Percentiles rank a stretch among this genome's conserved stretches.
phyloP scores from a whole-genome alignment of 75 land plant species.

The Adiantum capillusveneris region DNA sequence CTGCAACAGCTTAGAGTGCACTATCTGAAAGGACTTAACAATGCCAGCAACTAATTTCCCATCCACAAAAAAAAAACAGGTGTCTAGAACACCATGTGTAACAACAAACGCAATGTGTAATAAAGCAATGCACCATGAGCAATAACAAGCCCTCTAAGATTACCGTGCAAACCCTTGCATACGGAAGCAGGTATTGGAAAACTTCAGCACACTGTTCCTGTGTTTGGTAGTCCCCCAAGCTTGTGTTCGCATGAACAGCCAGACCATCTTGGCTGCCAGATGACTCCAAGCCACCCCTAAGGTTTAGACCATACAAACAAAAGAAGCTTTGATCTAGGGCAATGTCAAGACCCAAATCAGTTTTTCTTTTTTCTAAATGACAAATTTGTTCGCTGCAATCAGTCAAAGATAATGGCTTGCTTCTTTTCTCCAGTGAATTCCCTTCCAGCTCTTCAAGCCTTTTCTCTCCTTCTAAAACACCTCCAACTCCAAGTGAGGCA shows the following conservation, averaged over 20 bases:
- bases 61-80: too few species aligned
- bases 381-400: slow-evolving; percentile 15
- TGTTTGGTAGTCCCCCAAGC: slow-evolving; percentile 88
- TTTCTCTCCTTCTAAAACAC: background rate
- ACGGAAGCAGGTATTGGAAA: slow-evolving; percentile 82
- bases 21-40: too few species aligned
- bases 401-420: background rate
- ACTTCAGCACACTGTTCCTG: slow-evolving; percentile 98
- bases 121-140: too few species aligned
- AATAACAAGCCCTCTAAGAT: too few species aligned
- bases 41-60: too few species aligned
- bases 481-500: background rate
- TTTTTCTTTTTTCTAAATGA: slow-evolving; percentile 57
- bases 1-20: too few species aligned
- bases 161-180: slow-evolving; percentile 88
- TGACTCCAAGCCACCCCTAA: slow-evolving; percentile 60
- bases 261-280: slow-evolving; percentile 65
- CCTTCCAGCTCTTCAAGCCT: slow-evolving; percentile 1
- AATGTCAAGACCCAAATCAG: slow-evolving; percentile 67
- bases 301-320: slow-evolving; percentile 94
- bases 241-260: slow-evolving; percentile 74
- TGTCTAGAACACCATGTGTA: too few species aligned
- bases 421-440: slow-evolving; percentile 8
- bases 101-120: too few species aligned
- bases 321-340: slow-evolving; percentile 93